Base-by-base conservation (phyloP, 495 filamentous ascomycete genomes). In the Neurospora sp. region DNA sequence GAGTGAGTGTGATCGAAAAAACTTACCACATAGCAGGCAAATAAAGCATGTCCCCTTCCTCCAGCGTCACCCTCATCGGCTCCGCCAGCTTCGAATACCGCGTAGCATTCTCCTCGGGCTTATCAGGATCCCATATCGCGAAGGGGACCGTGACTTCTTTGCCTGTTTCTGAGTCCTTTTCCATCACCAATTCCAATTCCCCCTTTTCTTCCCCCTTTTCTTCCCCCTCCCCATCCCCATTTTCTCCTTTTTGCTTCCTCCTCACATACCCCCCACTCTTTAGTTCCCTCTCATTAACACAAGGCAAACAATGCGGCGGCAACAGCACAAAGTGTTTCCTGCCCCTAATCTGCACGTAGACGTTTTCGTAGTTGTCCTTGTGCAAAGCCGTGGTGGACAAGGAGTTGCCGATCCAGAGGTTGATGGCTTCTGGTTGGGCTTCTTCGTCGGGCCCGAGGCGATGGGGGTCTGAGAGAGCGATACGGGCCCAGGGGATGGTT, bases 11-110 rank as follows among this genome's bases (percentile, higher is more conserved):
- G 31, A 35, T 35, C 31, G 31, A 35, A 41, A 39, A 35, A 44
- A 81, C 87, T 78, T 74, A 91, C 91, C 91, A 93, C 81, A 93
- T 85, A 35, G 89, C 87, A 27, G 92, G 92, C 31, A 94, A 79
- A 81, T 94, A 94, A n/a, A 94, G 76, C 86, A 94, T 90, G 81
- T 94, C 92, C 1, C 92, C 92, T n/a, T 86, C 84, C 1, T 88
- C 76, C 11, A 94, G 78, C 10, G 87, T 89, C 8, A 93, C 89
- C 9, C 85, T 81, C 73, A 92, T 71, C 4, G 90, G 89, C 71
- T 77, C 80, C 3, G 85, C 86, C 27, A 89, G 79, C 44, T 81
- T 73, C 38, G 88, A 90, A 74, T 88, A 92, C 37, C 71, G 72
- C 12, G 90, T 91, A 16, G 82, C 75, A 14, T 82, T 77, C 31